Evolutionary conservation across 768 basidiomycete species (phyloP).

Genomic region (Lactifluus subvellereus): DNA sequence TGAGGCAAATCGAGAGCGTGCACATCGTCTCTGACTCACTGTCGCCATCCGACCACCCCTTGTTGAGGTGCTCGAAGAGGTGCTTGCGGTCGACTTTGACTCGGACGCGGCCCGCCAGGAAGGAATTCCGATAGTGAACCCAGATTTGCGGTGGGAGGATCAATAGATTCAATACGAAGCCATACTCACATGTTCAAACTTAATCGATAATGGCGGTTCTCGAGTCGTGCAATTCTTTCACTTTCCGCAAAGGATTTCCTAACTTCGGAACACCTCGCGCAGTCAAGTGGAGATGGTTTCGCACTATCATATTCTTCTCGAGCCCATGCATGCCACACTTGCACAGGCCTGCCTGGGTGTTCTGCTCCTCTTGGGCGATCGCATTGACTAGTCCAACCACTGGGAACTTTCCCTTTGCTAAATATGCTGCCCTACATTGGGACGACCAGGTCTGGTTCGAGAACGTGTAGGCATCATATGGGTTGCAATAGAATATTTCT

Average conservation of each 20-base stretch:
- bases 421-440: neutral
- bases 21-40: neutral
- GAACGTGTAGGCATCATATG: neutral
- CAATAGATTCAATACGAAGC: too few species aligned
- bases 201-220: too few species aligned
- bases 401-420: neutral
- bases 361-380: neutral
- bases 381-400: neutral
- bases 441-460: neutral
- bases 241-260: too few species aligned
- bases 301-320: neutral
- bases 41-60: neutral
- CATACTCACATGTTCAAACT: too few species aligned
- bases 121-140: neutral
- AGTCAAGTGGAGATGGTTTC: neutral
- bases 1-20: neutral
- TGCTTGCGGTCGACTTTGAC: conserved; percentile 13
- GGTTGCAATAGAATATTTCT: neutral
- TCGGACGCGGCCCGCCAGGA: neutral
- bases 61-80: neutral
- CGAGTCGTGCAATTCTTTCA: too few species aligned
- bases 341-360: neutral
- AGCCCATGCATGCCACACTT: neutral
- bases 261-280: too few species aligned
- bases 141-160: too few species aligned